These are phyloP conservation scores for Thelonectria discophora DNA, from an alignment of 2,329 filamentous ascomycete species.

Conservation along the genomic window DNA sequence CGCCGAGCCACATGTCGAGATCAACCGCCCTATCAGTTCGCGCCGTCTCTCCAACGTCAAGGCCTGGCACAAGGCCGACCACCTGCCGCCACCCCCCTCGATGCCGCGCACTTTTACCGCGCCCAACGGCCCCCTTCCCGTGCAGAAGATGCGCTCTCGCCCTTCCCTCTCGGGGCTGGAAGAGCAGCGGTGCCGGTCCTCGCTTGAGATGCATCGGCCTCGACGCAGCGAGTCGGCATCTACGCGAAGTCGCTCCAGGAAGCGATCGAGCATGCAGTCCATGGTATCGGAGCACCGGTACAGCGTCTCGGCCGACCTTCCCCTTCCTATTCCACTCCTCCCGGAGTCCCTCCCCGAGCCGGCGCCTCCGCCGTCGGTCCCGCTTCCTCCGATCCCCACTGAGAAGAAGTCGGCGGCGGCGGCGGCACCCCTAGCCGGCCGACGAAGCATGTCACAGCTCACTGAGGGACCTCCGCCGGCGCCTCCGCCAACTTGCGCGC, in stretches of 20 bases:
- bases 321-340: constrained; percentile 37
- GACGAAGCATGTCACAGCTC: constrained; percentile 62
- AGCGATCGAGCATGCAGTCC: constrained; percentile 44
- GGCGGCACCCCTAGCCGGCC: constrained; percentile 41
- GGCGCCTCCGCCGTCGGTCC: constrained; percentile 44
- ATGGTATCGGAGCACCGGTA: constrained; percentile 41
- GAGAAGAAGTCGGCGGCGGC: constrained; percentile 34
- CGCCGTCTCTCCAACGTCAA: constrained; percentile 46
- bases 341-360: constrained; percentile 37
- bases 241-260: constrained; percentile 34
- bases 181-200: constrained; percentile 43
- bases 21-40: constrained; percentile 35
- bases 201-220: constrained; percentile 44
- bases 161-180: constrained; percentile 30
- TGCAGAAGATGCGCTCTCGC: constrained; percentile 36
- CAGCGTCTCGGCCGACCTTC: constrained; percentile 37
- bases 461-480: constrained; percentile 61
- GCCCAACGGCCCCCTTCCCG: constrained; percentile 26
- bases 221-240: constrained; percentile 35
- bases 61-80: constrained; percentile 43
- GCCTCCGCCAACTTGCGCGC: constrained; percentile 63
- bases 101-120: constrained; percentile 26
- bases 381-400: constrained; percentile 46
- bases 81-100: constrained; percentile 13
- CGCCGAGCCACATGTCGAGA: constrained; percentile 29